Percentiles rank a stretch among this genome's conserved stretches.
Evolutionary conservation across 768 basidiomycete genomes (phyloP).

Genomic region (Gloeophyllum trabeum): DNA sequence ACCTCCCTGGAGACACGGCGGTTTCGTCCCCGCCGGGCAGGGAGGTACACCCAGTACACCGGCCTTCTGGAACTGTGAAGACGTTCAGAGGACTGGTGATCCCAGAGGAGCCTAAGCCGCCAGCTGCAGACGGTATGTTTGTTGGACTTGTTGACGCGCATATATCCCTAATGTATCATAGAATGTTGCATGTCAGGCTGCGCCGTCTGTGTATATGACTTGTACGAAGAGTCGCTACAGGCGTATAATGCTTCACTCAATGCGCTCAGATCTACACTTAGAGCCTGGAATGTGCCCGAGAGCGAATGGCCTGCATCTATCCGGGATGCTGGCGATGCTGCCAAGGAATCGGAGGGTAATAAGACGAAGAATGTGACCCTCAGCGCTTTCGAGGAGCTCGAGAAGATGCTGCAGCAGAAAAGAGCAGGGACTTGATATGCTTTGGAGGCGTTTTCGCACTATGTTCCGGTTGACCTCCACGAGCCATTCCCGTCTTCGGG

Average conservation of each 20-base stretch:
- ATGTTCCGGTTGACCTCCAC: no score
- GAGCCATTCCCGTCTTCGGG: no score
- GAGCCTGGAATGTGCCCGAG: constrained; percentile 35
- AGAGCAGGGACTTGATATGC: constrained; percentile 6
- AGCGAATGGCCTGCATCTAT: constrained; percentile 56
- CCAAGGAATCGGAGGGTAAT: constrained; percentile 12
- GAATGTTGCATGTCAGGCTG: constrained; percentile 96
- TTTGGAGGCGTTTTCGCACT: no score
- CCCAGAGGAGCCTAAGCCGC: constrained; percentile 50
- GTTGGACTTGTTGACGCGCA: not conserved
- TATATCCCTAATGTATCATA: constrained; percentile 15
- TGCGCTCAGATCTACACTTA: constrained; percentile 38
- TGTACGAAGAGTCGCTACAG: constrained; percentile 66
- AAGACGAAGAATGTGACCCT: constrained; percentile 24
- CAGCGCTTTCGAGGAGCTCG: constrained; percentile 66
- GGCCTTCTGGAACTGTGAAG: constrained; percentile 5
- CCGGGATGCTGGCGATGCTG: constrained; percentile 10
- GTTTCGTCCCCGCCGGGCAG: constrained; percentile 1
- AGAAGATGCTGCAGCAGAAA: constrained; percentile 41
- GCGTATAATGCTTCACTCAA: constrained; percentile 47
- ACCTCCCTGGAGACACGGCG: constrained; percentile 7
- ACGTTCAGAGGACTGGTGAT: constrained; percentile 45
- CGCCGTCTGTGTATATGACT: constrained; percentile 83
- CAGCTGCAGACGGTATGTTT: constrained; percentile 53
- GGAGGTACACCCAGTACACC: no score